These are phyloP conservation scores for Fusarium hainanense DNA, from an alignment of 2,329 filamentous ascomycete genomes.

Conservation along the genomic window DNA sequence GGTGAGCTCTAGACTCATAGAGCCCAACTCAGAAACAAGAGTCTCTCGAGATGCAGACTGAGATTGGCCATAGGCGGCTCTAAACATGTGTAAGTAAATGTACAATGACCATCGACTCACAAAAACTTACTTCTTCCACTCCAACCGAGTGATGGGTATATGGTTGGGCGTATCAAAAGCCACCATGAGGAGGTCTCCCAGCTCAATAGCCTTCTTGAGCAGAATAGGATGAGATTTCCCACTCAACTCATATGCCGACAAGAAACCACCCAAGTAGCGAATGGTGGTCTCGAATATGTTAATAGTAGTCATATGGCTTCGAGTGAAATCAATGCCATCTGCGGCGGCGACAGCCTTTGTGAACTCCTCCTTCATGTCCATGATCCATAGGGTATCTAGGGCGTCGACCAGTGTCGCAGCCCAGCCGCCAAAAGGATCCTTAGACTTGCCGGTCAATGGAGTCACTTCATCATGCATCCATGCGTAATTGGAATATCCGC, in stretches of 20 bases:
- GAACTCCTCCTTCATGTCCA: conserved; percentile 73
- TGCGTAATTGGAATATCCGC: conserved; percentile 68
- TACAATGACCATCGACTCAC: not conserved
- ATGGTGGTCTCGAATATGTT: conserved; percentile 77
- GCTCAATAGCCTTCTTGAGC: conserved; percentile 69
- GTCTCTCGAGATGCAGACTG: conserved; percentile 40
- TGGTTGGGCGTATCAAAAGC: conserved; percentile 75
- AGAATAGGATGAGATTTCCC: conserved; percentile 59
- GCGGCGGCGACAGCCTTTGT: conserved; percentile 68
- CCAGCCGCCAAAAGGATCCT: conserved; percentile 72
- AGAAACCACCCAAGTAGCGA: conserved; percentile 72
- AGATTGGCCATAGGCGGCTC: conserved; percentile 41
- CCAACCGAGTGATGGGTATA: conserved; percentile 60
- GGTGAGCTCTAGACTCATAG: conserved; percentile 71
- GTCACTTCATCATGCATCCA: conserved; percentile 72
- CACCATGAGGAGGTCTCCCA: conserved; percentile 70
- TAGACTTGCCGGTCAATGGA: conserved; percentile 62
- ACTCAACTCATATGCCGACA: conserved; percentile 74
- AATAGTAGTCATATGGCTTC: conserved; percentile 57
- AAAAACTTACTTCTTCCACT: conserved; percentile 45
- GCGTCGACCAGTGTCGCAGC: conserved; percentile 72
- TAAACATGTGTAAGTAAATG: conserved; percentile 26
- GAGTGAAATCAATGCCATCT: conserved; percentile 68
- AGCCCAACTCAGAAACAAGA: conserved; percentile 55
- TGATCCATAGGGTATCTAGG: conserved; percentile 76